Evolutionary conservation across 1,139 yeast genomes (phyloP).

Genomic region (Lodderomyces jiufengensis): DNA sequence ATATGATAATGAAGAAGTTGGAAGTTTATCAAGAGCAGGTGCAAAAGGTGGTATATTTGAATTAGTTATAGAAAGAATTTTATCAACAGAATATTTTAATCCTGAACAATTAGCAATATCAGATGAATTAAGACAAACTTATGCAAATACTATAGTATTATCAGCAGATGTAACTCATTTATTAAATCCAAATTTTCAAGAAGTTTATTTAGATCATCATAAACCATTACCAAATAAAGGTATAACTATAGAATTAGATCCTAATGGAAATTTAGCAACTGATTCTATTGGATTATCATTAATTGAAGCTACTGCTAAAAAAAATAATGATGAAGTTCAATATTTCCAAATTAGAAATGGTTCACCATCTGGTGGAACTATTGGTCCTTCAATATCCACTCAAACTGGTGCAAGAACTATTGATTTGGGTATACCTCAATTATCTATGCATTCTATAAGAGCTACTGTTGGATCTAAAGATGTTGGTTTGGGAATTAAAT

Average conservation of each 20-base stretch:
- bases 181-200: slow-evolving; percentile 41
- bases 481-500: slow-evolving; percentile 39
- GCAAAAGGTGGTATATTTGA: slow-evolving; percentile 39
- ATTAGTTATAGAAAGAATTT: slow-evolving; percentile 31
- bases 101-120: slow-evolving; percentile 18
- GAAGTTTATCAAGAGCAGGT: slow-evolving; percentile 42
- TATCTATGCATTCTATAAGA: slow-evolving; percentile 46
- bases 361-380: slow-evolving; percentile 43
- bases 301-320: slow-evolving; percentile 29
- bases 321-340: slow-evolving; percentile 30
- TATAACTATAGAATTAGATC: slow-evolving; percentile 36
- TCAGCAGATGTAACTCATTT: slow-evolving; percentile 49
- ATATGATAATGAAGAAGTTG: slow-evolving; percentile 45
- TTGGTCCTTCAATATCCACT: slow-evolving; percentile 39
- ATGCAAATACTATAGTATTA: slow-evolving; percentile 36
- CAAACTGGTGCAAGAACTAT: slow-evolving; percentile 44
- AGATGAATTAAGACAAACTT: slow-evolving; percentile 23
- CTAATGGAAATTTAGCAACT: slow-evolving; percentile 43
- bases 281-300: slow-evolving; percentile 37
- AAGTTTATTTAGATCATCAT: slow-evolving; percentile 36
- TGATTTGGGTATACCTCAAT: slow-evolving; percentile 45
- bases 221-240: slow-evolving; percentile 44
- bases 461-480: slow-evolving; percentile 43
- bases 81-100: slow-evolving; percentile 21
- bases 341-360: slow-evolving; percentile 45